Conservation (phyloP, 768 basidiomycete genomes). For the Boletus eberwhitei region DNA sequence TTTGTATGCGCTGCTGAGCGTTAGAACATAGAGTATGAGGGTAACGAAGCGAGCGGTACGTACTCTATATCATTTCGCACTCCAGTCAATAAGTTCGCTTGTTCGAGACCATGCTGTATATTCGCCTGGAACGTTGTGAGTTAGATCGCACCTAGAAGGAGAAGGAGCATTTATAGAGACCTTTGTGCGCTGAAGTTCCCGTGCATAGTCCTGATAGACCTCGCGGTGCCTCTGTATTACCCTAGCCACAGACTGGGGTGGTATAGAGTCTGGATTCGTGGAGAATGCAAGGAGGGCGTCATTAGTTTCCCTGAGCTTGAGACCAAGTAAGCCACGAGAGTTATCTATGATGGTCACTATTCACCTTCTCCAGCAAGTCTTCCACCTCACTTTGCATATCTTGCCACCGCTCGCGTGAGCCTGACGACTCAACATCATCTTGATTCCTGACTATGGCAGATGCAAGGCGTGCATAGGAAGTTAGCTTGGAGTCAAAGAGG, state of each 20-base stretch:
- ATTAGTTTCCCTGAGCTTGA: constrained; percentile 82
- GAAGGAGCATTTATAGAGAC: constrained; percentile 35
- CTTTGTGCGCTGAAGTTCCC: constrained; percentile 86
- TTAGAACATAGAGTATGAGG: background rate
- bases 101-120: constrained; percentile 77
- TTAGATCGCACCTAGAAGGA: background rate
- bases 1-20: constrained; percentile 72
- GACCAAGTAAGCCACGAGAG: constrained; percentile 8
- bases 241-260: constrained; percentile 82
- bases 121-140: constrained; percentile 53
- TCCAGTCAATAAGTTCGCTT: constrained; percentile 82
- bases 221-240: constrained; percentile 90
- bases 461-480: constrained; percentile 85
- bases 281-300: constrained; percentile 71
- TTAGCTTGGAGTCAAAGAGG: constrained; percentile 86
- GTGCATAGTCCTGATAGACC: constrained; percentile 80
- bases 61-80: constrained; percentile 97
- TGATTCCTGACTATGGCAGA: constrained; percentile 54
- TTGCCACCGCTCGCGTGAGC: constrained; percentile 69
- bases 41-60: constrained; percentile 22
- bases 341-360: constrained; percentile 13
- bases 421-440: constrained; percentile 64
- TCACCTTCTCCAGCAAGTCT: constrained; percentile 81
- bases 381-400: constrained; percentile 86
- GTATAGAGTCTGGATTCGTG: constrained; percentile 55